phyloP scores from a whole-genome alignment of 306 rosid species.

The Vigna mungo region DNA sequence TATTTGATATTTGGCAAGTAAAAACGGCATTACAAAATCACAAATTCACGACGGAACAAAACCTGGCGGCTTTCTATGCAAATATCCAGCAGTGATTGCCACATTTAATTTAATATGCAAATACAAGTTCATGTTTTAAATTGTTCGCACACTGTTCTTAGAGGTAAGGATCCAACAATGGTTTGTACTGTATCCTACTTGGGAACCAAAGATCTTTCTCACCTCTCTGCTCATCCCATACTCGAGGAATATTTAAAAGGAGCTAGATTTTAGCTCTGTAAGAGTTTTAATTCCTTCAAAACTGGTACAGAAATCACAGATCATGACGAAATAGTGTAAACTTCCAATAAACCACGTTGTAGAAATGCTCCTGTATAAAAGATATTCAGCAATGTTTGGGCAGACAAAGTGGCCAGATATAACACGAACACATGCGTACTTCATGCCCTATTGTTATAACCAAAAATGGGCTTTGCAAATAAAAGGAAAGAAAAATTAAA shows the following conservation, averaged over 20 bases:
- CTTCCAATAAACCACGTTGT: slow-evolving; percentile 14
- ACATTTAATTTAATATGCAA: not conserved
- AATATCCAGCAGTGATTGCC: not conserved
- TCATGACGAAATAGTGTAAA: slow-evolving; percentile 17
- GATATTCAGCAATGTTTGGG: slow-evolving; percentile 10
- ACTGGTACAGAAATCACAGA: not conserved
- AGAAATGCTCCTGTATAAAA: slow-evolving; percentile 19
- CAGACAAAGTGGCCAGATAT: slow-evolving; percentile 3
- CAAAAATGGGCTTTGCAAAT: slow-evolving; percentile 40
- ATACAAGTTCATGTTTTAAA: slow-evolving; percentile 17
- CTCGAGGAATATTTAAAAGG: not conserved
- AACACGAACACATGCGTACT: slow-evolving; percentile 15
- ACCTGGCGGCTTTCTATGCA: not conserved
- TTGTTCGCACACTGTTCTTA: too few species aligned
- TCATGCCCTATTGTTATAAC: slow-evolving; percentile 31
- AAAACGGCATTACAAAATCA: not conserved
- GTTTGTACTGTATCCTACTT: not conserved
- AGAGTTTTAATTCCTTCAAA: slow-evolving; percentile 1
- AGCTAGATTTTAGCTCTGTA: not conserved
- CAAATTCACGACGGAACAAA: not conserved
- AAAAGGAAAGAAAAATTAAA: slow-evolving; percentile 22
- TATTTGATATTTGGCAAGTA: not conserved
- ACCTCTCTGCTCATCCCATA: not conserved
- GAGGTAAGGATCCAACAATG: not conserved
- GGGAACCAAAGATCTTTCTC: not conserved